A percentile compares a stretch with the other conserved stretches of the same genome.
These are phyloP conservation scores for Solanum clarkiae DNA, from an alignment of 257 asterid species.

Conservation along the genomic window DNA sequence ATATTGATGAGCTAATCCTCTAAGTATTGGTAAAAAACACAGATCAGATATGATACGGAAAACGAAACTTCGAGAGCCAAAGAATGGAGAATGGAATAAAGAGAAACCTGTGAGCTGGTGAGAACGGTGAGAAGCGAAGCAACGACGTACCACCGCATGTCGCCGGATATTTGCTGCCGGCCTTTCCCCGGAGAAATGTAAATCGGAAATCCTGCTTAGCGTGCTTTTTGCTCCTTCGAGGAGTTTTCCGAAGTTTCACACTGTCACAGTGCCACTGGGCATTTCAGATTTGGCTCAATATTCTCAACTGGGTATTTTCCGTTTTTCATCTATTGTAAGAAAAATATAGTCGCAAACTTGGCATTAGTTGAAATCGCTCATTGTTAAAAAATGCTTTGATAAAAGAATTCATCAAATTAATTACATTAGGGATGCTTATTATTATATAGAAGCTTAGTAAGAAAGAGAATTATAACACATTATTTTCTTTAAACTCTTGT, in stretches of 20 bases:
- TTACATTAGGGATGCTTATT: neutral
- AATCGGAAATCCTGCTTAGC: neutral
- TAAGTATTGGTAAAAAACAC: neutral
- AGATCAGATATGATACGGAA: neutral
- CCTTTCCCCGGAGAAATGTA: neutral
- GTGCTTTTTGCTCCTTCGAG: neutral
- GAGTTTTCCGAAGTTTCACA: neutral
- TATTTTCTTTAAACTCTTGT: neutral
- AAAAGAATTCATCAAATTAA: neutral
- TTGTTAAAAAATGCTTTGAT: neutral
- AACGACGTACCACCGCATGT: conserved; percentile 94
- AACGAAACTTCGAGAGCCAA: neutral
- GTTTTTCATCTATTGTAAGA: neutral
- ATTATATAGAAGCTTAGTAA: no score
- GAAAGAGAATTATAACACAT: neutral
- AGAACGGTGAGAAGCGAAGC: conserved; percentile 82
- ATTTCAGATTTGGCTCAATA: neutral
- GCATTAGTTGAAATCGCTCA: neutral
- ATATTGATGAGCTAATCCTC: neutral
- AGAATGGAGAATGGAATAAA: neutral
- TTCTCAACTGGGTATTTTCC: neutral
- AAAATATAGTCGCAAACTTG: neutral
- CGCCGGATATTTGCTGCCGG: neutral
- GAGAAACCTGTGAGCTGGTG: conserved; percentile 89
- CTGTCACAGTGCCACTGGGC: neutral